These are phyloP conservation scores for Cyanodermella asteris DNA, from an alignment of 2,329 filamentous ascomycete genomes.

Conservation along the genomic window DNA sequence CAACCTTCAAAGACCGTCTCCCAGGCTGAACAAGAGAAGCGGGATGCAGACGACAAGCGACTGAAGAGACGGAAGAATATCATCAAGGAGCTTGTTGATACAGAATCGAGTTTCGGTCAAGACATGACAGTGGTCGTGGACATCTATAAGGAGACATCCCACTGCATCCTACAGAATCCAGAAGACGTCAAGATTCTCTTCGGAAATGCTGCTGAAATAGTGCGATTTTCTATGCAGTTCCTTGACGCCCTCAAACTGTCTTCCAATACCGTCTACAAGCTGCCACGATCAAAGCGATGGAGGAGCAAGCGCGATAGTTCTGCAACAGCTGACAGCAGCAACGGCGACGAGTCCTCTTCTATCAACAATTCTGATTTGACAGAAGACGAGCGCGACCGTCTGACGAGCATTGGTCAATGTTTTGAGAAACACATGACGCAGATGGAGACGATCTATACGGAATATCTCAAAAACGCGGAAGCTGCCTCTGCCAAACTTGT, in stretches of 20 bases:
- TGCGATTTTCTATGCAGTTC: conserved; percentile 64
- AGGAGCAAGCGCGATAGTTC: conserved; percentile 28
- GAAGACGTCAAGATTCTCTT: conserved; percentile 83
- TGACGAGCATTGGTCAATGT: conserved; percentile 35
- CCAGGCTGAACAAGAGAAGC: too few species aligned
- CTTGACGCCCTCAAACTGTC: conserved; percentile 62
- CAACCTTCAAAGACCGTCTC: too few species aligned
- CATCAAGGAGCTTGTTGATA: conserved; percentile 81
- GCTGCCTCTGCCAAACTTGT: conserved; percentile 40
- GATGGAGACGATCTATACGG: conserved; percentile 43
- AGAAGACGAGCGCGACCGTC: conserved; percentile 33
- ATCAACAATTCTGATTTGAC: conserved; percentile 13
- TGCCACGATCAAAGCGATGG: conserved; percentile 33
- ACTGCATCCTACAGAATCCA: conserved; percentile 53
- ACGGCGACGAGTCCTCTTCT: conserved; percentile 13
- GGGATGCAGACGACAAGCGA: conserved; percentile 46
- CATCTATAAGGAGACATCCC: conserved; percentile 87
- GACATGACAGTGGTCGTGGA: conserved; percentile 97
- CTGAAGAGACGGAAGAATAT: conserved; percentile 62
- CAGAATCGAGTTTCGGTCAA: conserved; percentile 71
- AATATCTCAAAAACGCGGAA: conserved; percentile 43
- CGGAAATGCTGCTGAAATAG: conserved; percentile 77
- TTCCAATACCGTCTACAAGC: conserved; percentile 56
- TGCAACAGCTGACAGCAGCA: conserved; percentile 21
- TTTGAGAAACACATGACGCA: conserved; percentile 32